Evolutionary conservation across 2,329 filamentous ascomycete genomes (phyloP).

Genomic region (Sphaerulina populicola): DNA sequence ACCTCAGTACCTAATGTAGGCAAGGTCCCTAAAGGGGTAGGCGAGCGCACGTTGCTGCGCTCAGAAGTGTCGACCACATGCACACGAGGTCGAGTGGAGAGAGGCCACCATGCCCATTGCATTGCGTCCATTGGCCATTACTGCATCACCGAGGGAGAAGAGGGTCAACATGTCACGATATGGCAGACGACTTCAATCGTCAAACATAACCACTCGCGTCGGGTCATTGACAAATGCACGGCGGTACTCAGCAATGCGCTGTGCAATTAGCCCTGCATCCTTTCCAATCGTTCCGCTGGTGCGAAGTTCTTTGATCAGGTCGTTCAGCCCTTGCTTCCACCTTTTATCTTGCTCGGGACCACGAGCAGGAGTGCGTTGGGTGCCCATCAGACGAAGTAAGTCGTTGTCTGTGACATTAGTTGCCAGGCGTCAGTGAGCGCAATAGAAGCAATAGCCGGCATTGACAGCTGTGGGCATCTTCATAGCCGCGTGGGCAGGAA

Average conservation of each 20-base stretch:
- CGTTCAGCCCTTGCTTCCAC: slow-evolving; percentile 56
- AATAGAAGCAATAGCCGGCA: background rate
- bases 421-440: slow-evolving; percentile 23
- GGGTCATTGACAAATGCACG: slow-evolving; percentile 56
- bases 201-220: slow-evolving; percentile 35
- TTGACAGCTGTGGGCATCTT: background rate
- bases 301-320: slow-evolving; percentile 54
- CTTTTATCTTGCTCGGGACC: slow-evolving; percentile 22
- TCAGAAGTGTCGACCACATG: too few relatives aligned
- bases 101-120: too few relatives aligned
- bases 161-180: too few relatives aligned
- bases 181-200: slow-evolving; percentile 5
- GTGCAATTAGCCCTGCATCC: slow-evolving; percentile 59
- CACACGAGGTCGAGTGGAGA: too few relatives aligned
- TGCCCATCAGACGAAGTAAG: slow-evolving; percentile 27
- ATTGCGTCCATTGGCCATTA: too few relatives aligned
- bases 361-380: slow-evolving; percentile 21
- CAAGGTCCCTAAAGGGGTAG: too few relatives aligned
- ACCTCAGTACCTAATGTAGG: too few relatives aligned
- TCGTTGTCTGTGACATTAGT: slow-evolving; percentile 31
- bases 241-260: slow-evolving; percentile 59
- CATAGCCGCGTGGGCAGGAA: background rate
- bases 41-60: too few relatives aligned
- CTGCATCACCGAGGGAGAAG: too few relatives aligned
- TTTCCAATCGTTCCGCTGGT: slow-evolving; percentile 46